Percentiles rank a stretch among this genome's conserved stretches.
Evolutionary conservation across 2,329 filamentous ascomycete species (phyloP).

Genomic region (Stagonosporopsis rhizophila): DNA sequence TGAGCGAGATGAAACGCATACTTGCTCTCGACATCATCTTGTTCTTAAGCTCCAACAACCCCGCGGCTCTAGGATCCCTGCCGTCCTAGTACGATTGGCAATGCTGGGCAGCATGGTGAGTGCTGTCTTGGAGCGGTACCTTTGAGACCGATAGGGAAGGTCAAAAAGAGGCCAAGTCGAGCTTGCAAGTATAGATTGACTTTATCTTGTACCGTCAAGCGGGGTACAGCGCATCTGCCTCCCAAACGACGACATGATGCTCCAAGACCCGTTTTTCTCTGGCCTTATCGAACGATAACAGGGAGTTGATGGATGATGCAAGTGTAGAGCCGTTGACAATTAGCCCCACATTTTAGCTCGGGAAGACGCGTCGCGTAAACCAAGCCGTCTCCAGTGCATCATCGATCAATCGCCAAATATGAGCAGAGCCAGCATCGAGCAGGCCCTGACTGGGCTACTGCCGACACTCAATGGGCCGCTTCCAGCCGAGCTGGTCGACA

Average conservation of each 20-base stretch:
- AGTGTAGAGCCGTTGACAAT: background rate
- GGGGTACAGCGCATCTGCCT: background rate
- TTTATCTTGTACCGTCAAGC: background rate
- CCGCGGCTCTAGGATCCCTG: background rate
- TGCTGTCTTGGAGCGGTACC: slow-evolving; percentile 1
- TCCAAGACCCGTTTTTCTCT: background rate
- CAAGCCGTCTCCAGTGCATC: background rate
- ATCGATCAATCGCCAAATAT: slow-evolving; percentile 13
- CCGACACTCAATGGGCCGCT: slow-evolving; percentile 47
- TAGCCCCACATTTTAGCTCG: background rate
- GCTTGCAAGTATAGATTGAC: background rate
- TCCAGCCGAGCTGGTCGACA: slow-evolving; percentile 42
- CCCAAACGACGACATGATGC: background rate
- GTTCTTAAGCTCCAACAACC: slow-evolving; percentile 1
- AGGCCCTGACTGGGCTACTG: slow-evolving; percentile 52
- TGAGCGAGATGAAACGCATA: background rate
- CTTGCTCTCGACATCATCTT: background rate
- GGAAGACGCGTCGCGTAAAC: slow-evolving; percentile 6
- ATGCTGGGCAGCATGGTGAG: slow-evolving; percentile 10
- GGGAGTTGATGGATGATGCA: background rate
- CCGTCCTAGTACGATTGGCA: slow-evolving; percentile 4
- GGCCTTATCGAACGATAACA: background rate
- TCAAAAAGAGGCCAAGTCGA: slow-evolving; percentile 7
- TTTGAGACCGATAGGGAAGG: slow-evolving; percentile 12
- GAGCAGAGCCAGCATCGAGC: slow-evolving; percentile 38